Conservation (phyloP, 306 rosid species). For the Quercus suber region DNA sequence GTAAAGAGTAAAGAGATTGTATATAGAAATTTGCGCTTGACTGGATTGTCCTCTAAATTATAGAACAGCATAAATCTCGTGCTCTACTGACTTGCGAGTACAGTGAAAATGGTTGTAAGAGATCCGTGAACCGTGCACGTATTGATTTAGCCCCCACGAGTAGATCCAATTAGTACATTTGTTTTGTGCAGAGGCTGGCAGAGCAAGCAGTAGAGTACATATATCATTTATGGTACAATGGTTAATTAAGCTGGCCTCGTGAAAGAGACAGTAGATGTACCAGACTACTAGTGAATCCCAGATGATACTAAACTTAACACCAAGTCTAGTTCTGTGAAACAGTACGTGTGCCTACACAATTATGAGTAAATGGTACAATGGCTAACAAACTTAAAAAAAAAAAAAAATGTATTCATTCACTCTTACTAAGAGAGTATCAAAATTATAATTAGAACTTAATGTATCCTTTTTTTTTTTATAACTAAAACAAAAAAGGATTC, state of each 20-base stretch:
- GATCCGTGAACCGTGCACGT: neutral
- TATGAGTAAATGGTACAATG: too few relatives aligned
- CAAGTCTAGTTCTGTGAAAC: too few relatives aligned
- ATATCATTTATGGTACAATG: neutral
- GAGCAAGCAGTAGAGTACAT: neutral
- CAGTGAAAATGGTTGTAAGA: too few relatives aligned
- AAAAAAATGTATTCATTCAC: too few relatives aligned
- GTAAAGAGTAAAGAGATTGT: neutral
- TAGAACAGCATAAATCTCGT: neutral
- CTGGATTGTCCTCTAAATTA: neutral
- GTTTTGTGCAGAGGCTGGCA: neutral
- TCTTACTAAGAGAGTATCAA: neutral
- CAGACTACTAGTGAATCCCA: too few relatives aligned
- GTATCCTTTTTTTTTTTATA: neutral
- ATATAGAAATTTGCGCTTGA: neutral
- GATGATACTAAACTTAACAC: too few relatives aligned
- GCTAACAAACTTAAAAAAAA: too few relatives aligned
- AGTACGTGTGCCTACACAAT: too few relatives aligned
- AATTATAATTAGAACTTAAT: neutral
- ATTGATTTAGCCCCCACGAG: neutral
- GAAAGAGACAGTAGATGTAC: neutral
- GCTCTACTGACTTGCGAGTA: neutral
- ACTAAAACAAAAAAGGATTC: neutral
- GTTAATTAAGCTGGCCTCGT: neutral
- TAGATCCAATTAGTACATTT: neutral